Evolutionary conservation across 176 grass and related monocot species (phyloP), one percentile per base, ranked within the genome.

Genomic region (Carex parvula): DNA sequence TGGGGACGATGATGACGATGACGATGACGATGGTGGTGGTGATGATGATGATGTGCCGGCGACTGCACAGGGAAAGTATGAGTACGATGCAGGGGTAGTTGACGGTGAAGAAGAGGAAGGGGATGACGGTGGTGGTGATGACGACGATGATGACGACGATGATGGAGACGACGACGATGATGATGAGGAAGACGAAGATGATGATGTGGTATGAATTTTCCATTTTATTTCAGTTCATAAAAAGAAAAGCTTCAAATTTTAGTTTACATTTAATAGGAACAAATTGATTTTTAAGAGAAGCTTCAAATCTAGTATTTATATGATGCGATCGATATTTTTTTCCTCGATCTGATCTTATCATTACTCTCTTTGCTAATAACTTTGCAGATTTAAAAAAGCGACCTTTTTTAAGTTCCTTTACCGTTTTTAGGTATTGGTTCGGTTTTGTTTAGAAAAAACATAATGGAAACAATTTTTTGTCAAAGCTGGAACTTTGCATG

Each of bases 101-200:
- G 41, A 59, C 73, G 81, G 73, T 86, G 94, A 84, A 91, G 21
- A 79, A 78, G 63, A 87, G 81, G 44, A 89, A 87, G 94, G 85
- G 83, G 63, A 89, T 87, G 61, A 86, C 29, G 58, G 77, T 79
- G 80, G 39, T 86, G 68, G 73, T 54, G 64, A 18, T 76, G 85
- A 48, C n/a, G 14, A 21, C 69, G 42, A 16, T 41, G 72, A 79
- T 16, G 3, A 79, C 30, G 7, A 52, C 75, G 78, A 62, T 63
- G 75, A 87, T 24, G 80, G 75, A 82, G 67, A 79, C 29, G 89
- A 73, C 59, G 60, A 89, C 70, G 89, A 73, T 77, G 90, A 88
- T 26, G 83, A 32, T 0, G 82, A 61, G 2, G 68, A 85, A 10
- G 87, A 79, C 1, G 10, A 68, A 29, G 63, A 61, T 8, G 80